Percentiles rank a stretch among this genome's conserved stretches.
phyloP scores from a whole-genome alignment of 140 eudicot genomes.

The Cichorium intybus region DNA sequence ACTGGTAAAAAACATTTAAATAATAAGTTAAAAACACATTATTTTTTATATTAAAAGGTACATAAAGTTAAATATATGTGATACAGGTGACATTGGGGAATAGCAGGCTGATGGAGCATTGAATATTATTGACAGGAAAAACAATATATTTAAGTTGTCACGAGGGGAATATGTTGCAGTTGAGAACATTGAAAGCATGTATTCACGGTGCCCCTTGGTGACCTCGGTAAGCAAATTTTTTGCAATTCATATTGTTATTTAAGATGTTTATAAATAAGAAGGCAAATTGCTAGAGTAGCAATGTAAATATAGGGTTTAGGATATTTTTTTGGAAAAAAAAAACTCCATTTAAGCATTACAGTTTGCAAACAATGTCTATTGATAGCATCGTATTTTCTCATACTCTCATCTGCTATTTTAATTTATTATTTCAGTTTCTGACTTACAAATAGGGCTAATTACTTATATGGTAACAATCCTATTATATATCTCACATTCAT shows the following conservation, averaged over 20 bases:
- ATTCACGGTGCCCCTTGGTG: slow-evolving; percentile 72
- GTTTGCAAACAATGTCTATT: no score
- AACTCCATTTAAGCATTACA: no score
- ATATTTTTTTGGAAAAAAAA: no score
- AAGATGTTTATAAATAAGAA: neutral
- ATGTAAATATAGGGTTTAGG: no score
- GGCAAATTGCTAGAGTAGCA: no score
- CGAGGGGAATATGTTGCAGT: slow-evolving; percentile 98
- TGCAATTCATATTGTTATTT: neutral
- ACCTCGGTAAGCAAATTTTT: slow-evolving; percentile 54
- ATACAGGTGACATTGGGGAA: slow-evolving; percentile 95
- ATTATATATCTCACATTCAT: no score
- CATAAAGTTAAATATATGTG: neutral
- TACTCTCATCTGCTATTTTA: no score
- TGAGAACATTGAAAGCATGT: slow-evolving; percentile 77
- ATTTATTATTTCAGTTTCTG: no score
- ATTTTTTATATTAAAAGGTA: neutral
- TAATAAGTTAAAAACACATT: neutral
- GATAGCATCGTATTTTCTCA: no score
- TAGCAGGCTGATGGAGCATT: slow-evolving; percentile 90
- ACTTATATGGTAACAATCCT: no score
- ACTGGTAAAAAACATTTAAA: slow-evolving; percentile 51
- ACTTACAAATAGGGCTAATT: no score
- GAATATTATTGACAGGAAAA: slow-evolving; percentile 94
- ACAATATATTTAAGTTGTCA: slow-evolving; percentile 90